Conservation (phyloP, 2,329 filamentous ascomycete genomes). For the Fusarium multiceps region DNA sequence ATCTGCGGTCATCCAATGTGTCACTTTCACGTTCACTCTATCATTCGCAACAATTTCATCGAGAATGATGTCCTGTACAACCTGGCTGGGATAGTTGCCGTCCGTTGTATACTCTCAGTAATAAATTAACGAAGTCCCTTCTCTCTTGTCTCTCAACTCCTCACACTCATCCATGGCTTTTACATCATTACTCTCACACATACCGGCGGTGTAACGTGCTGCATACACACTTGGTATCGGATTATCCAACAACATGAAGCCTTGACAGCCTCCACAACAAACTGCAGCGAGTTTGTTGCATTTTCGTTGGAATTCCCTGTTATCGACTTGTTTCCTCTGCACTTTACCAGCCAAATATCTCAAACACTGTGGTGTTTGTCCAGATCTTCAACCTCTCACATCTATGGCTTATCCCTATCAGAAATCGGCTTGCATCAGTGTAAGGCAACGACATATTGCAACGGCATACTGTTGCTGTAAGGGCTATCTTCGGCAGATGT, state of each 20-base stretch:
- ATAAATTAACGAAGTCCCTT: background rate
- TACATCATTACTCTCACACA: background rate
- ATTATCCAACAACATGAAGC: background rate
- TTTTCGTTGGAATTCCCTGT: background rate
- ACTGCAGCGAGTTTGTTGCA: background rate
- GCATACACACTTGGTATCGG: background rate
- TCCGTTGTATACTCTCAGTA: background rate
- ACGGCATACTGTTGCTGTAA: background rate
- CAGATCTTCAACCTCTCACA: background rate
- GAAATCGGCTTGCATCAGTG: background rate
- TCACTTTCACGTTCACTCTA: background rate
- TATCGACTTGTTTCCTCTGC: background rate
- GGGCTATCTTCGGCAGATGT: background rate
- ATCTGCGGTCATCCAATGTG: background rate
- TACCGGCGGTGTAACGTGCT: slow-evolving; percentile 10
- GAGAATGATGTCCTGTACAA: background rate
- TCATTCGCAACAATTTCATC: background rate
- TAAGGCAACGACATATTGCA: background rate
- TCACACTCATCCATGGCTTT: background rate
- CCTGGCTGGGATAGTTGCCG: background rate
- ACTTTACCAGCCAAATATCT: background rate
- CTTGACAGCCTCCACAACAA: background rate
- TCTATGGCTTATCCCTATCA: background rate
- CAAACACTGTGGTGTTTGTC: background rate
- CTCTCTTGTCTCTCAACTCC: background rate